Conservation (phyloP, 768 basidiomycete genomes). For the Boletus edulis region DNA sequence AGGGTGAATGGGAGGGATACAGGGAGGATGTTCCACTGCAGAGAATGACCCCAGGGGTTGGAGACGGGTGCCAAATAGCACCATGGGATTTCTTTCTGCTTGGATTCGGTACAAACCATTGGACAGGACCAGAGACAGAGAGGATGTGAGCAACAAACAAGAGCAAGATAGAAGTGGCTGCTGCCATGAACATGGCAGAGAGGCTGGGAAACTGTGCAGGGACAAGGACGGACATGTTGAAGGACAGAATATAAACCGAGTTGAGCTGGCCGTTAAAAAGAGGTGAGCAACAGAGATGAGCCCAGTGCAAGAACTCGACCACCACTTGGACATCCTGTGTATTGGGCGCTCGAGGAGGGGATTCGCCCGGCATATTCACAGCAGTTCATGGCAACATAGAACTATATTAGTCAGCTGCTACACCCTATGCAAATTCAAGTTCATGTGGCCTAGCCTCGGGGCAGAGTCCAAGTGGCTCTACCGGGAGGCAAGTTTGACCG, state of each 20-base stretch:
- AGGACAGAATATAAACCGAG: background rate
- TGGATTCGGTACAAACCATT: slow-evolving; percentile 1
- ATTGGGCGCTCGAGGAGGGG: no score
- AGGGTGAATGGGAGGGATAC: slow-evolving; percentile 28
- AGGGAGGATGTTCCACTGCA: slow-evolving; percentile 29
- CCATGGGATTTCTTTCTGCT: slow-evolving; percentile 15
- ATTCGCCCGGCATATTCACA: no score
- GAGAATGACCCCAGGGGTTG: slow-evolving; percentile 17
- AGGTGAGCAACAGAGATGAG: slow-evolving; percentile 22
- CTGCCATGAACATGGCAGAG: slow-evolving; percentile 33
- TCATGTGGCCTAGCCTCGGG: no score
- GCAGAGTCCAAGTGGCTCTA: no score
- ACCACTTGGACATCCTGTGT: no score
- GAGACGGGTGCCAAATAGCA: background rate
- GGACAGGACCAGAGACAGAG: slow-evolving; percentile 30
- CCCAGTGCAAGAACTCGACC: slow-evolving; percentile 9
- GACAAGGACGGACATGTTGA: slow-evolving; percentile 32
- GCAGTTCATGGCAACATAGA: no score
- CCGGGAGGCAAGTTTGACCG: no score
- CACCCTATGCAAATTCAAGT: no score
- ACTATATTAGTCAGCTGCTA: no score
- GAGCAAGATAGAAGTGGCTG: slow-evolving; percentile 25
- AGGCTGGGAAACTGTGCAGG: slow-evolving; percentile 30
- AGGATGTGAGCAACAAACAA: slow-evolving; percentile 31
- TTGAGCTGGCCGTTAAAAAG: slow-evolving; percentile 16